phyloP scores from a whole-genome alignment of 306 rosid genomes.

The Medicago ruthenica region DNA sequence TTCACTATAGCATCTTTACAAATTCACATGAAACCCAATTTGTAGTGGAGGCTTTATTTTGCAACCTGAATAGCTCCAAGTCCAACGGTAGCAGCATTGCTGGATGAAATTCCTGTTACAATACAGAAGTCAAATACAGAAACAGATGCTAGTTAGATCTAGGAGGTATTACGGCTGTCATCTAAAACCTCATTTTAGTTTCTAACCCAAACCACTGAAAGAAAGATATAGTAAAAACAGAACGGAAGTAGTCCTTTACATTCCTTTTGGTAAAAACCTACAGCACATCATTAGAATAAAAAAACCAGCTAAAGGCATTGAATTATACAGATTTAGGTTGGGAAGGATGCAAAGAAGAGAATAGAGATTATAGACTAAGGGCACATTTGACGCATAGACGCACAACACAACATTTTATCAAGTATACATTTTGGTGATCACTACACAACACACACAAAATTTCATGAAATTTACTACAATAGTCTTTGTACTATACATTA shows the following conservation, averaged over 20 bases:
- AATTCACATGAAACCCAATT: conserved; percentile 10
- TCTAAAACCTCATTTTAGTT: conserved; percentile 25
- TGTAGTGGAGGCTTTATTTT: conserved; percentile 5
- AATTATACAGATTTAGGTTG: neutral
- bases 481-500: neutral
- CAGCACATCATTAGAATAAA: neutral
- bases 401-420: neutral
- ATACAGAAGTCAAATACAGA: conserved; percentile 39
- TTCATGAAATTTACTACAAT: neutral
- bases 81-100: conserved; percentile 70
- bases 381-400: neutral
- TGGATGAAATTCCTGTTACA: conserved; percentile 70
- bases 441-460: neutral
- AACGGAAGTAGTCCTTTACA: neutral
- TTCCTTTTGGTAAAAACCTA: neutral
- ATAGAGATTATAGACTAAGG: neutral
- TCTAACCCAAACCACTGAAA: conserved; percentile 6
- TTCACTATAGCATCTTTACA: conserved; percentile 16
- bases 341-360: neutral
- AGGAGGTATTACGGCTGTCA: conserved; percentile 11
- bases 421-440: conserved; percentile 2
- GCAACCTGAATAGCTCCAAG: conserved; percentile 79
- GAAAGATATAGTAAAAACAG: neutral
- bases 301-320: conserved; percentile 1
- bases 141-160: conserved; percentile 33